Conservation (phyloP, 495 filamentous ascomycete genomes). For the Talaromyces trachyspermus region DNA sequence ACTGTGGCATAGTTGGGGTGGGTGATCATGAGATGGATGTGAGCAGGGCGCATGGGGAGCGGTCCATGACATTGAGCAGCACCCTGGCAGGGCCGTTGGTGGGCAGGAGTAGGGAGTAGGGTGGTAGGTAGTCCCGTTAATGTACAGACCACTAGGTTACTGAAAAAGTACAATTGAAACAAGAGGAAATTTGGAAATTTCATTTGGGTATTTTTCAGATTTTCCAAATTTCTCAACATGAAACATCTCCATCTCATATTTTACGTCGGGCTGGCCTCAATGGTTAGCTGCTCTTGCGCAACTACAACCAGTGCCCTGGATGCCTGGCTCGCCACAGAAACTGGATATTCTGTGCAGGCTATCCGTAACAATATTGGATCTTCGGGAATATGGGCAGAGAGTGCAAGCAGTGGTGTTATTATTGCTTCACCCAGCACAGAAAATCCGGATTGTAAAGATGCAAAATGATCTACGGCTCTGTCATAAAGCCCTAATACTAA, state of each 20-base stretch:
- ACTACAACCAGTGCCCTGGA: too few relatives aligned
- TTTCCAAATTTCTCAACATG: too few relatives aligned
- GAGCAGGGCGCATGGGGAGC: constrained; percentile 49
- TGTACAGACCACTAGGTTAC: too few relatives aligned
- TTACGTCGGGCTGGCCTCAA: too few relatives aligned
- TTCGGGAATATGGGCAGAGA: constrained; percentile 36
- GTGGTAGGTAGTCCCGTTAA: too few relatives aligned
- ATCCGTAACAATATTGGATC: constrained; percentile 57
- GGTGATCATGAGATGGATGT: constrained; percentile 45
- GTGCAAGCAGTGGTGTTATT: constrained; percentile 46
- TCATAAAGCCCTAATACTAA: constrained; percentile 23
- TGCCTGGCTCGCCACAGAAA: constrained; percentile 49
- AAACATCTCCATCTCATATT: too few relatives aligned
- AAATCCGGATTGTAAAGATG: constrained; percentile 51
- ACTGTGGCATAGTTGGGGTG: constrained; percentile 45
- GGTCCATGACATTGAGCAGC: constrained; percentile 63
- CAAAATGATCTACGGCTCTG: constrained; percentile 27
- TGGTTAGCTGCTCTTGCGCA: too few relatives aligned
- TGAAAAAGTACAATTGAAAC: too few relatives aligned
- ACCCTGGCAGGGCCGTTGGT: constrained; percentile 66
- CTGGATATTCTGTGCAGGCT: constrained; percentile 38
- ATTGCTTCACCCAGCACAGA: constrained; percentile 53
- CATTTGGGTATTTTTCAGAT: too few relatives aligned
- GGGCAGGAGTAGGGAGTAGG: constrained; percentile 76
- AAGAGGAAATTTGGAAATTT: too few relatives aligned